These are phyloP conservation scores for Blastobotrys malaysiensis DNA, from an alignment of 1,139 yeast genomes.

Conservation along the genomic window DNA sequence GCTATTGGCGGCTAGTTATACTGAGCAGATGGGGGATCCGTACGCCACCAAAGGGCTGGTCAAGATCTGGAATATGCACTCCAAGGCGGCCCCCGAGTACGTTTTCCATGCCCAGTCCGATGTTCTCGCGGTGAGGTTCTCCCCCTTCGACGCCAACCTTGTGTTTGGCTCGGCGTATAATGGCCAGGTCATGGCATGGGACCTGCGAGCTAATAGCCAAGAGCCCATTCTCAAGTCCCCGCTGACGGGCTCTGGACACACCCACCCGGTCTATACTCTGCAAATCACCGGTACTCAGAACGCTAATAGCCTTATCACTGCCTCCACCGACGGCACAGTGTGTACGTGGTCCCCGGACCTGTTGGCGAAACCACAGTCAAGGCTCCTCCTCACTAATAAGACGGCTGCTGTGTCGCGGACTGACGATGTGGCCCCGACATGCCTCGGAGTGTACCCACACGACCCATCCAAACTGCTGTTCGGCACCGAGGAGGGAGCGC, in stretches of 20 bases:
- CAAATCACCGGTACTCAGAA: constrained; percentile 35
- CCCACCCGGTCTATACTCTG: constrained; percentile 40
- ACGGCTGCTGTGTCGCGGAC: constrained; percentile 27
- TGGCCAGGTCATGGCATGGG: constrained; percentile 47
- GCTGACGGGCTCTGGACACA: constrained; percentile 36
- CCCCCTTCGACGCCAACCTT: constrained; percentile 35
- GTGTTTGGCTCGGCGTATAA: constrained; percentile 44
- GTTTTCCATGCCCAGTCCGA: constrained; percentile 45
- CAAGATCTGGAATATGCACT: constrained; percentile 40
- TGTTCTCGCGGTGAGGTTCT: constrained; percentile 38
- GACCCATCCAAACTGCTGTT: constrained; percentile 39
- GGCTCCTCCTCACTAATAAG: constrained; percentile 25
- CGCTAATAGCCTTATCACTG: constrained; percentile 35
- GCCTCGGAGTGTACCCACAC: constrained; percentile 29
- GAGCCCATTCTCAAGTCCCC: constrained; percentile 34
- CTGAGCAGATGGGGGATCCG: constrained; percentile 24
- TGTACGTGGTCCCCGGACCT: constrained; percentile 46
- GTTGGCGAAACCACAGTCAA: constrained; percentile 38
- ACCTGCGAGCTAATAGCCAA: constrained; percentile 30
- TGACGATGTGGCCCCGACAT: constrained; percentile 40
- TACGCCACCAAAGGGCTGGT: constrained; percentile 32
- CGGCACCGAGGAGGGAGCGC: constrained; percentile 46
- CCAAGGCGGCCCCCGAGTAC: constrained; percentile 44
- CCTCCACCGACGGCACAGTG: constrained; percentile 44
- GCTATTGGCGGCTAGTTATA: constrained; percentile 38